A percentile compares a stretch with the other conserved stretches of the same genome.
Evolutionary conservation across 768 basidiomycete genomes (phyloP).

Genomic region (Podaxis rugospora): DNA sequence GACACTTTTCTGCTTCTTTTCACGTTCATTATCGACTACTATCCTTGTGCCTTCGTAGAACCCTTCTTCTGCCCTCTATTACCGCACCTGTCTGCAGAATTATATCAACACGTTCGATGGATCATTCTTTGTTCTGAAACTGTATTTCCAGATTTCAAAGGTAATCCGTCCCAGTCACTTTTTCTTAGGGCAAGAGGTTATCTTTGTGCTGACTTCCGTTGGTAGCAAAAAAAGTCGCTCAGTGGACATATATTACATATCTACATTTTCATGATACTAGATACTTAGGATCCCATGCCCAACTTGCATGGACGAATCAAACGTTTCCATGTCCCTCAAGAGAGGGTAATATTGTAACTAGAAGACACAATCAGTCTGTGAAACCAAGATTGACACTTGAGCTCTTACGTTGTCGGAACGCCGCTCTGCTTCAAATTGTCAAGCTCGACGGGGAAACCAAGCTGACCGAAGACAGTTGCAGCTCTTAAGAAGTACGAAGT

Average conservation of each 20-base stretch:
- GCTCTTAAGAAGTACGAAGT: background rate
- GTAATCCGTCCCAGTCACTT: no score
- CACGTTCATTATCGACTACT: background rate
- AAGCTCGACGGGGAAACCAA: conserved; percentile 4
- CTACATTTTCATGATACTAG: background rate
- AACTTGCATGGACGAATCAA: background rate
- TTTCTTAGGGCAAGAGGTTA: no score
- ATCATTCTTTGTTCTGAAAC: no score
- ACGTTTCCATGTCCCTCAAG: background rate
- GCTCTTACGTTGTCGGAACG: conserved; percentile 1
- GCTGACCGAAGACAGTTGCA: background rate
- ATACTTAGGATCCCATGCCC: background rate
- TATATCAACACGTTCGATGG: no score
- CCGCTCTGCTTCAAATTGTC: background rate
- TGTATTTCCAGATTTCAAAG: no score
- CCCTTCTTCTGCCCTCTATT: no score
- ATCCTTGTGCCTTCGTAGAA: no score
- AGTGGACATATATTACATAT: background rate
- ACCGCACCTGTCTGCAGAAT: no score
- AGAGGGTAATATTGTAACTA: background rate
- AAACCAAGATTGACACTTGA: background rate
- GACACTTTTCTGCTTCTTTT: background rate
- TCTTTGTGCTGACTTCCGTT: no score
- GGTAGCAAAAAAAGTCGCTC: background rate
- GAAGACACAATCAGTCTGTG: background rate